phyloP scores from a whole-genome alignment of 345 rosid species.

The Citrus reticulata region DNA sequence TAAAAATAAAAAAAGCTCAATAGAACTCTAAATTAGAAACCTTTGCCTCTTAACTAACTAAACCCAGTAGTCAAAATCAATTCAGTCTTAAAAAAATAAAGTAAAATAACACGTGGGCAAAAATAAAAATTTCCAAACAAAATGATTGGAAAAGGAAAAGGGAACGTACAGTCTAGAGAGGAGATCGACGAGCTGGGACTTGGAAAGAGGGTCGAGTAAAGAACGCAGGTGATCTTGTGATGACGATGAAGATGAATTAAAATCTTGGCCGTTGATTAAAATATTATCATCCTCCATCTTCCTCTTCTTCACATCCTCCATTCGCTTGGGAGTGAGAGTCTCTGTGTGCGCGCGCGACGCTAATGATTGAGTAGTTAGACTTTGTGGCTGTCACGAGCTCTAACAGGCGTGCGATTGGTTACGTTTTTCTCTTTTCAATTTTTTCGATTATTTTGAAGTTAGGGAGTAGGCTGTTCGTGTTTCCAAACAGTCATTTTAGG shows the following conservation, averaged over 20 bases:
- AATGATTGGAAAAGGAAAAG: not conserved
- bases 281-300: slow-evolving; percentile 54
- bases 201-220: slow-evolving; percentile 59
- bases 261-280: slow-evolving; percentile 19
- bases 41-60: not conserved
- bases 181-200: slow-evolving; percentile 66
- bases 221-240: slow-evolving; percentile 48
- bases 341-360: not conserved
- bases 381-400: not conserved
- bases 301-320: slow-evolving; percentile 58
- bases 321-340: not conserved
- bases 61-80: not conserved
- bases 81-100: not conserved
- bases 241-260: not conserved
- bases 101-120: too few relatives aligned
- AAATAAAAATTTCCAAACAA: not conserved
- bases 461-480: not conserved
- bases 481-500: not conserved
- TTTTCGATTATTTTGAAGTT: too few relatives aligned
- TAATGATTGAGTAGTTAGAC: not conserved
- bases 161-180: slow-evolving; percentile 50
- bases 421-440: too few relatives aligned
- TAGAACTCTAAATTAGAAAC: not conserved
- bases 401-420: not conserved
- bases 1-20: not conserved